Evolutionary conservation across 1,139 yeast genomes (phyloP), one percentile per base, ranked within the genome.

Genomic region (Yamadazyma spencermartinsiae): DNA sequence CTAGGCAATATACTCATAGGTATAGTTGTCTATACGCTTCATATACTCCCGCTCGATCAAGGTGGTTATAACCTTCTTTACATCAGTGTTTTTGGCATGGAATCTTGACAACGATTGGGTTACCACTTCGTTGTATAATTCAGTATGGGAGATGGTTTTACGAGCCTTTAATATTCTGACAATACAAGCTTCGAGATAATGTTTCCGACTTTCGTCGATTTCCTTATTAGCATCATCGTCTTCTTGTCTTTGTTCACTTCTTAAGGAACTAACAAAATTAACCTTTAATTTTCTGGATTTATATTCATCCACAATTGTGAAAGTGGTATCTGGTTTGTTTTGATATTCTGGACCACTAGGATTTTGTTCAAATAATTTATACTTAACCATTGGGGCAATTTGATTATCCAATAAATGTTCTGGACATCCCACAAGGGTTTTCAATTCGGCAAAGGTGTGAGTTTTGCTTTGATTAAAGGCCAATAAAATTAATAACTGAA

Each of bases 91-190:
- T 47, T 82, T 81, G 5, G 98, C 97, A 52, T 77, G 79, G 71
- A 92, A 92, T 53, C 98, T 74, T 43, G 84, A 80, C 54, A 80
- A 82, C 5, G 96, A 80, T 60, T 89, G 96, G 39, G 88, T 86
- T 51, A 88, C 82, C 28, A 92, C 94, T 61, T 92, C 98, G 51
- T 86, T 88, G 37, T 90, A 82, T 54, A 92, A 74, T 38, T 82
- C 82, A 36, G 84, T 85, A 58, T 89, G 97, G 46, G 80, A 79
- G 51, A 88, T 72, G 36, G 73, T 74, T 61, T 89, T 86, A 56
- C 97, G 78, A 1, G 96, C 90, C 68, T 92, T 92, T 98, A 92
- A 92, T 55, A 92, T 87, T 54, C 98, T 79, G 33, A 92, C 98
- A 63, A 92, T 88, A 54, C 95, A 86, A 1, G 98, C 96, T 56